Evolutionary conservation across 176 grass and related monocot genomes (phyloP).

Genomic region (Oryza meridionalis): DNA sequence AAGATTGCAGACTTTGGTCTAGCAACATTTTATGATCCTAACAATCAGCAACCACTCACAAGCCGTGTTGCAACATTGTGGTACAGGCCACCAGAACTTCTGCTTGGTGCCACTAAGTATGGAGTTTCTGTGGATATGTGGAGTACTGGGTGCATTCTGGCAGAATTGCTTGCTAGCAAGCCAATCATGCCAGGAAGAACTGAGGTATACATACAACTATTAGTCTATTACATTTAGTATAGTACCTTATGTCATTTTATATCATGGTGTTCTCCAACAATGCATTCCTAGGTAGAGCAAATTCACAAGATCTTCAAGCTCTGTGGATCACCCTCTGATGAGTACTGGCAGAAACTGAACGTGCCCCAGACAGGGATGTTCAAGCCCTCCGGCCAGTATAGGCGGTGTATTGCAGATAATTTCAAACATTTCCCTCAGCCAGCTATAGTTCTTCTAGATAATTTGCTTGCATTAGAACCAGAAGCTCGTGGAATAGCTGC

Average conservation of each 20-base stretch:
- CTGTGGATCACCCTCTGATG: slow-evolving; percentile 74
- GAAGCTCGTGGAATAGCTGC: slow-evolving; percentile 74
- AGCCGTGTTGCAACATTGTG: slow-evolving; percentile 90
- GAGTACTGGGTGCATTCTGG: slow-evolving; percentile 88
- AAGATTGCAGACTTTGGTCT: slow-evolving; percentile 92
- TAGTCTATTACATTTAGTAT: neutral
- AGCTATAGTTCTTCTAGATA: slow-evolving; percentile 68
- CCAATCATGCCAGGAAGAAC: slow-evolving; percentile 87
- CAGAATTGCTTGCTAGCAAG: slow-evolving; percentile 75
- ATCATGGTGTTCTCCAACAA: slow-evolving; percentile 19
- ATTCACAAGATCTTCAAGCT: slow-evolving; percentile 97
- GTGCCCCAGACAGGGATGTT: slow-evolving; percentile 82
- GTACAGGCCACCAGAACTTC: slow-evolving; percentile 90
- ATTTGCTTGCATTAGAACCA: slow-evolving; percentile 78
- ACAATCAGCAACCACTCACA: slow-evolving; percentile 62
- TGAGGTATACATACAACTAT: slow-evolving; percentile 57
- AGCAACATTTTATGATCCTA: slow-evolving; percentile 67
- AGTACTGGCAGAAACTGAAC: slow-evolving; percentile 82
- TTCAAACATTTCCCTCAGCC: slow-evolving; percentile 73
- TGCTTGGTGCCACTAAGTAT: slow-evolving; percentile 79
- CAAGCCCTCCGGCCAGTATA: slow-evolving; percentile 70
- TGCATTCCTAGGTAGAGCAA: slow-evolving; percentile 81
- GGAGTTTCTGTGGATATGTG: slow-evolving; percentile 86
- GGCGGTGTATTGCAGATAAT: slow-evolving; percentile 57
- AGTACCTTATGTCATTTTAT: slow-evolving; percentile 7